phyloP scores from a whole-genome alignment of 805 yeast species.

The Komagataella phaffii region DNA sequence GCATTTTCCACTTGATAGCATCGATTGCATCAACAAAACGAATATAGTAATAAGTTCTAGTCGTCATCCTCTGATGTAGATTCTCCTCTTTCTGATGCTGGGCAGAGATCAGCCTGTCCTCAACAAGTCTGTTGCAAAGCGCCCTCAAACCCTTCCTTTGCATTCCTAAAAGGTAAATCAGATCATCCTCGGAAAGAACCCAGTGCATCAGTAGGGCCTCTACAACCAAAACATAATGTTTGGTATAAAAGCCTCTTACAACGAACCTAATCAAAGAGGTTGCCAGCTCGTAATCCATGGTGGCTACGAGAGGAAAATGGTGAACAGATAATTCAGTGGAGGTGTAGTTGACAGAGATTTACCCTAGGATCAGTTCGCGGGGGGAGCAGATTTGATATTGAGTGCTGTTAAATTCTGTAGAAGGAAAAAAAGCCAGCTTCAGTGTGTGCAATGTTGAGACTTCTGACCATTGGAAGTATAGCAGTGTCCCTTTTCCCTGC shows the following conservation, averaged over 20 bases:
- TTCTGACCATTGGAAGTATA: neutral
- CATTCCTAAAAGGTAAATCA: slow-evolving; percentile 67
- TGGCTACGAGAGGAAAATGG: neutral
- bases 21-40: slow-evolving; percentile 91
- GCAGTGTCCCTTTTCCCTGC: neutral
- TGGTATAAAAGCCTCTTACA: slow-evolving; percentile 76
- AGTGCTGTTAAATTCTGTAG: neutral
- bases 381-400: neutral
- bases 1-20: slow-evolving; percentile 92
- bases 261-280: slow-evolving; percentile 56
- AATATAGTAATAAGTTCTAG: slow-evolving; percentile 73
- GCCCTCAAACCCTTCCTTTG: slow-evolving; percentile 80
- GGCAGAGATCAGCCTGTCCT: slow-evolving; percentile 64
- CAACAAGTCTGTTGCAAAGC: slow-evolving; percentile 66
- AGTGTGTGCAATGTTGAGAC: neutral
- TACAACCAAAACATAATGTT: slow-evolving; percentile 67
- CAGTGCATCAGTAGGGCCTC: slow-evolving; percentile 85
- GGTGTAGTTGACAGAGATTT: neutral
- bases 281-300: slow-evolving; percentile 3
- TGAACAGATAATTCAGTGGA: neutral
- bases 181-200: slow-evolving; percentile 86
- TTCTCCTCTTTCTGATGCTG: slow-evolving; percentile 65
- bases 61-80: slow-evolving; percentile 49
- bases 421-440: neutral
- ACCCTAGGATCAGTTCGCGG: neutral